phyloP scores from a whole-genome alignment of 176 grass and related monocot species.

The Neostapfia colusana region DNA sequence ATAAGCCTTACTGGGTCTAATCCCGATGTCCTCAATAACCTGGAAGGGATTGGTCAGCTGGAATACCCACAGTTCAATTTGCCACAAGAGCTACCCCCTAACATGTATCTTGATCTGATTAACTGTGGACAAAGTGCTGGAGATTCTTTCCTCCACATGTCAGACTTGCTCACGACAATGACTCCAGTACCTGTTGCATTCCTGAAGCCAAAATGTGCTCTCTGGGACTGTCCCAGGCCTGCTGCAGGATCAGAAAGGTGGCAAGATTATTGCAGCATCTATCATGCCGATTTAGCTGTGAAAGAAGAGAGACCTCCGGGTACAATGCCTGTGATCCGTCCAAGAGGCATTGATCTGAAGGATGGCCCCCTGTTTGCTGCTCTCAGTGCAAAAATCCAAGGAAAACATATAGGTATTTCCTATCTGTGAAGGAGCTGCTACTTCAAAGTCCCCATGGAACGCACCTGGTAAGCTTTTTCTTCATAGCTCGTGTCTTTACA shows the following conservation, averaged over 20 bases:
- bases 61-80: conserved; percentile 74
- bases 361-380: conserved; percentile 90
- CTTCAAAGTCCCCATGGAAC: conserved; percentile 89
- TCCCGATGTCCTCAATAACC: conserved; percentile 55
- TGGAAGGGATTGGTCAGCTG: conserved; percentile 59
- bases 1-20: conserved; percentile 54
- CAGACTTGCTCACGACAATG: conserved; percentile 76
- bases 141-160: conserved; percentile 58
- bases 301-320: conserved; percentile 84
- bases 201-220: conserved; percentile 77
- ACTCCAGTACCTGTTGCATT: conserved; percentile 70
- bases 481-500: conserved; percentile 12
- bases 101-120: conserved; percentile 50
- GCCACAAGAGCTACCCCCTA: conserved; percentile 54
- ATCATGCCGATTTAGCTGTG: conserved; percentile 77
- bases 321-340: conserved; percentile 83
- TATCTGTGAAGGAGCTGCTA: conserved; percentile 94
- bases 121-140: conserved; percentile 47
- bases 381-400: conserved; percentile 75
- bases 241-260: conserved; percentile 71
- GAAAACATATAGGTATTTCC: conserved; percentile 87
- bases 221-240: conserved; percentile 89
- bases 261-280: conserved; percentile 86
- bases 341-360: conserved; percentile 88
- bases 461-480: conserved; percentile 64